Conservation (phyloP, 2,329 filamentous ascomycete genomes). For the Cytospora piceae region DNA sequence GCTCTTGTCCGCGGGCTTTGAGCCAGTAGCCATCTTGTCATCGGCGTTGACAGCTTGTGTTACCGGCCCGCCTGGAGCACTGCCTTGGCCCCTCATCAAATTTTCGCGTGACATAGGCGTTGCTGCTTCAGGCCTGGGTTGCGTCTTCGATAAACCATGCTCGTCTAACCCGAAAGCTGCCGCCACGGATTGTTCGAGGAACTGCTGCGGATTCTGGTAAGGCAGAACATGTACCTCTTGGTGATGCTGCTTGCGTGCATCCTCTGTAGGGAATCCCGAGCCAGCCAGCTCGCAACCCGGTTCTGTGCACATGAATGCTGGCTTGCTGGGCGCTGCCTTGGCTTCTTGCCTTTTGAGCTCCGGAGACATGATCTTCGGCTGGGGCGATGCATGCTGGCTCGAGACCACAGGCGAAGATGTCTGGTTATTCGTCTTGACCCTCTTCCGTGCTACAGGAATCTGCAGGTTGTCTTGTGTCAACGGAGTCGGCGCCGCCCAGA, state of each 20-base stretch:
- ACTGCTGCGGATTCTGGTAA: constrained; percentile 58
- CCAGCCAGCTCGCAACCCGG: constrained; percentile 56
- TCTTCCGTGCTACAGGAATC: constrained; percentile 58
- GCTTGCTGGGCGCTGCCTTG: constrained; percentile 44
- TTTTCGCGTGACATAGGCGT: constrained; percentile 57
- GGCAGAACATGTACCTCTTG: constrained; percentile 65
- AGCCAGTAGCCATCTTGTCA: constrained; percentile 31
- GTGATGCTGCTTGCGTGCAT: constrained; percentile 56
- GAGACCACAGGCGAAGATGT: constrained; percentile 40
- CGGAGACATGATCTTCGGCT: constrained; percentile 50
- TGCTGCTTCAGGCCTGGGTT: constrained; percentile 41
- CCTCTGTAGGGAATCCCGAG: constrained; percentile 57
- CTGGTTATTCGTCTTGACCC: constrained; percentile 52
- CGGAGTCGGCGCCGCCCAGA: constrained; percentile 55
- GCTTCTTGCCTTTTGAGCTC: constrained; percentile 43
- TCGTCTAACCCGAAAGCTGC: constrained; percentile 54
- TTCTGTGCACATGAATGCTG: constrained; percentile 56
- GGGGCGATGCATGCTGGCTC: constrained; percentile 38
- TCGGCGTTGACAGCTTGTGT: constrained; percentile 36
- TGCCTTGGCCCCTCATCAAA: constrained; percentile 56
- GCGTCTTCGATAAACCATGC: constrained; percentile 49
- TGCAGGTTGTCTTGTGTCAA: constrained; percentile 59
- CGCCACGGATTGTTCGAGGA: constrained; percentile 54
- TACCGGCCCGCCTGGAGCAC: constrained; percentile 47
- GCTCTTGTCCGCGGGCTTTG: constrained; percentile 35